Conservation (phyloP, 1,284 basidiomycete genomes). For the Ceratobasidium sp. region DNA sequence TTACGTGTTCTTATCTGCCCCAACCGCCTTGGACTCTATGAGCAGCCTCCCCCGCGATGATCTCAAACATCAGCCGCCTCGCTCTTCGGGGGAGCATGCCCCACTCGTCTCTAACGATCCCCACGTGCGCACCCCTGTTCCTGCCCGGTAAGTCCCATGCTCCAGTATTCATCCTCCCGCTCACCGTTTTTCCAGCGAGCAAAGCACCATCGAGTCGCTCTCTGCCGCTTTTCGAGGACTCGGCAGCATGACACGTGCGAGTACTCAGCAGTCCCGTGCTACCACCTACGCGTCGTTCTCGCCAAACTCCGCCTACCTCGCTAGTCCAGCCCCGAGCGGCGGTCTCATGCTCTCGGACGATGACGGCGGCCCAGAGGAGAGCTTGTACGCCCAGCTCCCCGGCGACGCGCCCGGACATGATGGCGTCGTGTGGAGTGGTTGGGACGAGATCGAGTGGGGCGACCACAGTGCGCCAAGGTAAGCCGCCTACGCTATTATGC, state of each 20-base stretch:
- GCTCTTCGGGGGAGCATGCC: conserved; percentile 2
- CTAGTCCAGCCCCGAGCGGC: conserved; percentile 14
- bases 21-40: background rate
- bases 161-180: background rate
- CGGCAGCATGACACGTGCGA: conserved; percentile 33
- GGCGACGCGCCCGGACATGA: background rate
- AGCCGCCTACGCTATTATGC: background rate
- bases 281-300: conserved; percentile 24
- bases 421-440: conserved; percentile 24
- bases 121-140: conserved; percentile 18
- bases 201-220: conserved; percentile 36
- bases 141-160: conserved; percentile 16
- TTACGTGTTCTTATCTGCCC: conserved; percentile 25
- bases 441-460: conserved; percentile 21
- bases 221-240: conserved; percentile 30
- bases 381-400: background rate
- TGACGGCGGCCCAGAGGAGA: conserved; percentile 34
- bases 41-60: conserved; percentile 36
- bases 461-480: conserved; percentile 18
- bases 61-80: conserved; percentile 15
- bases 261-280: conserved; percentile 18
- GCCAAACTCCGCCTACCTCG: background rate
- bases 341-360: conserved; percentile 36
- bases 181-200: conserved; percentile 20
- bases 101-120: conserved; percentile 1